These are phyloP conservation scores for Debaryomyces sp. DNA, from an alignment of 1,139 yeast species.

Conservation along the genomic window DNA sequence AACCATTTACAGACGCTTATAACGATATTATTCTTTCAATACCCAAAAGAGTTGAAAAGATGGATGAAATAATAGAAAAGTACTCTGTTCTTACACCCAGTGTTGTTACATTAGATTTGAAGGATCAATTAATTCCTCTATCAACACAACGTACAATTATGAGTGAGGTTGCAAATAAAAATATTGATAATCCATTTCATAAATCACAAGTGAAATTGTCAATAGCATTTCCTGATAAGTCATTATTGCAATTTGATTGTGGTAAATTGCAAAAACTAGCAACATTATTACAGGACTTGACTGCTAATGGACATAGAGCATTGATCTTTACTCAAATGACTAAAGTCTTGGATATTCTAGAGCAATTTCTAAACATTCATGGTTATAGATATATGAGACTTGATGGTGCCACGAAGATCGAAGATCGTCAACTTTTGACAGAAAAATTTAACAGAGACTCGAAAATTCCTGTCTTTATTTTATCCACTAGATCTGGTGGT, in stretches of 20 bases:
- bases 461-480: slow-evolving; percentile 84
- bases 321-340: slow-evolving; percentile 98
- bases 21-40: slow-evolving; percentile 41
- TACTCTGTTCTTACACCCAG: slow-evolving; percentile 89
- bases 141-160: slow-evolving; percentile 33
- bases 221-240: slow-evolving; percentile 95
- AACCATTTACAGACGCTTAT: slow-evolving; percentile 18
- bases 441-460: slow-evolving; percentile 90
- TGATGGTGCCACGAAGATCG: slow-evolving; percentile 97
- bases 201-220: slow-evolving; percentile 83
- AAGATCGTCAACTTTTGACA: slow-evolving; percentile 91
- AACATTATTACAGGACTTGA: slow-evolving; percentile 68
- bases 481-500: slow-evolving; percentile 97
- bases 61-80: slow-evolving; percentile 63
- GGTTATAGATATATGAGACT: slow-evolving; percentile 93
- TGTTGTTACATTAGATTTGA: slow-evolving; percentile 78
- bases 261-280: slow-evolving; percentile 93
- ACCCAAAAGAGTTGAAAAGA: slow-evolving; percentile 41
- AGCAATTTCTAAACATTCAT: slow-evolving; percentile 90
- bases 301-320: slow-evolving; percentile 88
- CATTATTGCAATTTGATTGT: slow-evolving; percentile 90
- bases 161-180: slow-evolving; percentile 36
- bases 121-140: slow-evolving; percentile 54
- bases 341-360: slow-evolving; percentile 88
- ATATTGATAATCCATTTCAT: slow-evolving; percentile 70